phyloP scores from a whole-genome alignment of 2,329 filamentous ascomycete species.

The Acephala macrosclerotiorum region DNA sequence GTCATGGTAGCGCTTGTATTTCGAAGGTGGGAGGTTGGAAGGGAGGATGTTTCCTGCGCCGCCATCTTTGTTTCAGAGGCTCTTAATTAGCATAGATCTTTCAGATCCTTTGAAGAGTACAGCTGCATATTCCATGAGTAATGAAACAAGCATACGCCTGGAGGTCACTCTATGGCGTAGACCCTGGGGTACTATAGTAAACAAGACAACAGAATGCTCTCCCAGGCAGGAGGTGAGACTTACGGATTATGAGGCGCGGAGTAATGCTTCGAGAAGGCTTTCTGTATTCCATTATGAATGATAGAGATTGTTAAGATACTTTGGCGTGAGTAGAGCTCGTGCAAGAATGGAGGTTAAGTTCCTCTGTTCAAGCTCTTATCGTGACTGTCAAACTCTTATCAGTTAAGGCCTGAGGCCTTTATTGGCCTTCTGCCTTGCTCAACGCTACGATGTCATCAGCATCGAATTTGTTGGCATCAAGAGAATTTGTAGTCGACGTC shows the following conservation, averaged over 20 bases:
- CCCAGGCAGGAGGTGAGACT: not conserved
- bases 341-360: too few species aligned
- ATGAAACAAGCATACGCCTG: too few species aligned
- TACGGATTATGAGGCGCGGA: conserved; percentile 47
- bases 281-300: conserved; percentile 33
- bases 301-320: conserved; percentile 4
- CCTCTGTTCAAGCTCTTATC: conserved; percentile 3
- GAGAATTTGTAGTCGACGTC: too few species aligned
- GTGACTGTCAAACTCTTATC: not conserved
- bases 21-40: conserved; percentile 61
- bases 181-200: too few species aligned
- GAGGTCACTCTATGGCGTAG: too few species aligned
- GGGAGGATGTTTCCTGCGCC: conserved; percentile 75
- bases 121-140: too few species aligned
- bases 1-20: conserved; percentile 64
- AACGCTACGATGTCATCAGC: not conserved
- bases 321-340: too few species aligned
- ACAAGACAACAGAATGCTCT: not conserved
- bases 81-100: too few species aligned
- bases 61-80: conserved; percentile 48
- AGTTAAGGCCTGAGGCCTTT: not conserved
- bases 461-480: too few species aligned
- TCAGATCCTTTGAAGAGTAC: too few species aligned
- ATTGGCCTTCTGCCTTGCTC: not conserved
- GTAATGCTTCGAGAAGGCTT: conserved; percentile 25